These are phyloP conservation scores for Colletotrichum tropicicola DNA, from an alignment of 2,329 filamentous ascomycete genomes.

Conservation along the genomic window DNA sequence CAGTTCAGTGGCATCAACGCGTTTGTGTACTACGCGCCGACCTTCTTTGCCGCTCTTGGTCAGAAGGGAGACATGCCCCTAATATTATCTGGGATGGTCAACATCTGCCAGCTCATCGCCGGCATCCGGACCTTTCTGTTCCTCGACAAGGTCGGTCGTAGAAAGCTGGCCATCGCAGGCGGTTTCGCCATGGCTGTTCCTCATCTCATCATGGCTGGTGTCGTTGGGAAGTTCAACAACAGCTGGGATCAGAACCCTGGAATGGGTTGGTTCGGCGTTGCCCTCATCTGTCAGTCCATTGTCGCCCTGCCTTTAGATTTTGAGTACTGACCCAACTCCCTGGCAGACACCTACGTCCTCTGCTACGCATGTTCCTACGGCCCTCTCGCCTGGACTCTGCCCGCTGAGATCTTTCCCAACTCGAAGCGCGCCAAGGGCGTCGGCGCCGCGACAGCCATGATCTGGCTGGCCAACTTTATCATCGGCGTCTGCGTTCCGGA, in stretches of 20 bases:
- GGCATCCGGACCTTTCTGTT: constrained; percentile 37
- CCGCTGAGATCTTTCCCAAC: constrained; percentile 46
- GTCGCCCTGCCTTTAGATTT: neutral
- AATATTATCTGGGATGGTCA: constrained; percentile 44
- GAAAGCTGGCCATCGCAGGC: constrained; percentile 39
- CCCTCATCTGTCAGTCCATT: neutral
- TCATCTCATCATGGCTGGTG: constrained; percentile 15
- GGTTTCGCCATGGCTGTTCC: constrained; percentile 36
- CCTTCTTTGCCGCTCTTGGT: constrained; percentile 37
- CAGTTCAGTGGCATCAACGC: constrained; percentile 36
- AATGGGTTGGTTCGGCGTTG: constrained; percentile 13
- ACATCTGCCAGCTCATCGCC: constrained; percentile 43
- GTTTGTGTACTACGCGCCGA: constrained; percentile 38
- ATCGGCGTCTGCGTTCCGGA: constrained; percentile 62
- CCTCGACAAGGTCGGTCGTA: constrained; percentile 42
- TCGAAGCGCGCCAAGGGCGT: constrained; percentile 46
- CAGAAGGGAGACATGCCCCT: constrained; percentile 38
- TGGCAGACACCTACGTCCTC: constrained; percentile 40
- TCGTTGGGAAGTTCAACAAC: constrained; percentile 1
- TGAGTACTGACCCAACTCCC: neutral
- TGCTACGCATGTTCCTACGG: constrained; percentile 41
- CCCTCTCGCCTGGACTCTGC: constrained; percentile 45
- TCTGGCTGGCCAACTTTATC: constrained; percentile 47
- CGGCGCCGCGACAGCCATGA: constrained; percentile 40
- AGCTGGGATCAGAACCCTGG: constrained; percentile 1